Base-by-base conservation (phyloP, 2,329 filamentous ascomycete species). In the Calonectria naviculata region DNA sequence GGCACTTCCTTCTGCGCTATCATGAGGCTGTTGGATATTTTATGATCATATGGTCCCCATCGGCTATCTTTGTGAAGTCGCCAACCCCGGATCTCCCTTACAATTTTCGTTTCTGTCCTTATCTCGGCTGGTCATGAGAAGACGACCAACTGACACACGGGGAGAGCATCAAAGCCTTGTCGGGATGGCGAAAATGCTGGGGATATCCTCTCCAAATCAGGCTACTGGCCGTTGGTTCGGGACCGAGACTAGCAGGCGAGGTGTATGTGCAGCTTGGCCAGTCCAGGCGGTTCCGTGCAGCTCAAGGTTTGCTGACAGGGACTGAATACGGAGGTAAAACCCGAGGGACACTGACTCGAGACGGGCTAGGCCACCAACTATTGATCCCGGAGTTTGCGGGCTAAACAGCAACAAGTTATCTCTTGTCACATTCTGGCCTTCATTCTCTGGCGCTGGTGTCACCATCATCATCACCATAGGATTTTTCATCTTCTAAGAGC, bases 151-250 rank as follows among this genome's bases (percentile, higher is more conserved):
- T 38, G 42, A 42, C 62, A 49, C 60, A 56, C 19, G 49, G 34
- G 10, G 38, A 46, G 26, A 64, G 41, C 34, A 46, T 36, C 21
- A 36, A 52, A 28, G 41, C n/a, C 21, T 44, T 38, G 44, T 24
- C n/a, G 21, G 41, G 42, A 69, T 49, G 61, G 54, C 28, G 28
- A 65, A 65, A 60, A 36, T 13, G 52, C 28, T 41, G 41, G 29
- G 52, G 21, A 28, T 66, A 77, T 71, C 66, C 68, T 68, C 70
- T 63, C 75, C 66, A 41, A 60, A 75, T 76, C 47, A 46, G 67
- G 75, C 49, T 77, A 71, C 73, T 54, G 29, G 62, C 74, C 65
- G 68, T 78, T 75, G 67, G 66, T 72, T 76, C 71, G 41, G 71
- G 68, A 46, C 68, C 67, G 21, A n/a, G 62, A n/a, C 29, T 38